Evolutionary conservation across 352 stramenopile species (phyloP), one percentile per base, ranked within the genome.

Genomic region (Phytophthora boehmeriae): DNA sequence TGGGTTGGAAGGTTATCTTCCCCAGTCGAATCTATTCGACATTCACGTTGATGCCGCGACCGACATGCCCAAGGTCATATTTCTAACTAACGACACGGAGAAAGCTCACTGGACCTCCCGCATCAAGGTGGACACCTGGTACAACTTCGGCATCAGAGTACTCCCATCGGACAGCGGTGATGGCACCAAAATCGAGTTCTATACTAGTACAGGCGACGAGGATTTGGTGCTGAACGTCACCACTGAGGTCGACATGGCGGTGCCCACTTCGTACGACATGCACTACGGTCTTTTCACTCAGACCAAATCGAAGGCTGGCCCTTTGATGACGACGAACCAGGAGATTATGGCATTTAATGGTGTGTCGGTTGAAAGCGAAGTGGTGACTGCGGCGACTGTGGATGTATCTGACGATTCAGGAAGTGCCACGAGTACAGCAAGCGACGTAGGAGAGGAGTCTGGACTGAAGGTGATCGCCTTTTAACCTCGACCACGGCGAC

Each of bases 311-410:
- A 68, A 66, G 38, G 70, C 59, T 16, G 63, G 57, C 4, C 73
- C 75, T 9, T 51, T 67, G 56, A 80, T 88, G 75, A 69, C 65
- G 2, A 53, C 63, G 2, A 61, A 54, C 13, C 73, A 83, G 52
- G 78, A 88, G 45, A 55, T 84, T 8, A 58, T 88, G 28, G 69
- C 68, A 32, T 88, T 83, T 63, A 88, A 74, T 59, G 75, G 78
- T 16, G 58, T 88, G 6, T 74, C 76, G 30, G 77, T 77, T 1
- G 72, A 81, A 38, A 36, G 23, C 17, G 23, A 51, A 20, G 32
- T 54, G 1, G 20, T 49, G 38, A 65, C 39, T 13, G 4, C 57
- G 17, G 47, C 57, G 30, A 23, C n/a, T 17, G 27, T 44, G 27
- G 10, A 19, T 14, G 28, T 43, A 16, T 0, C 45, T 2, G 19